Evolutionary conservation across 1,139 yeast genomes (phyloP).

Genomic region (Pichia sp.): DNA sequence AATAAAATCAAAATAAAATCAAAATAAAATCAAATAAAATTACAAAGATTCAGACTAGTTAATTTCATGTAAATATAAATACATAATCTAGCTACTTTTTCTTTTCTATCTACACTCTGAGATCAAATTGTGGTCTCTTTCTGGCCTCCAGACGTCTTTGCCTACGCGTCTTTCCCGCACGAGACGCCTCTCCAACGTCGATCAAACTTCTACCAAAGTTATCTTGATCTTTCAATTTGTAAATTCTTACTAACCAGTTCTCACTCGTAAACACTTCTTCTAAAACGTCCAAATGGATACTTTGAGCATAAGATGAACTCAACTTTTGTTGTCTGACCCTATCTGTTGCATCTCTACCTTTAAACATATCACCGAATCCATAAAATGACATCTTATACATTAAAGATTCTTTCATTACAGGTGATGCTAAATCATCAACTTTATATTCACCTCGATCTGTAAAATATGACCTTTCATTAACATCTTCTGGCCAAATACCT

Average conservation of each 20-base stretch:
- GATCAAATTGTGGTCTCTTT: slow-evolving; percentile 30
- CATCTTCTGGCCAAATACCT: slow-evolving; percentile 99
- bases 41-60: too few relatives aligned
- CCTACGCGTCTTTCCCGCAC: slow-evolving; percentile 27
- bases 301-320: slow-evolving; percentile 39
- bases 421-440: slow-evolving; percentile 75
- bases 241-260: slow-evolving; percentile 95
- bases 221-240: slow-evolving; percentile 87
- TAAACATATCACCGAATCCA: slow-evolving; percentile 70
- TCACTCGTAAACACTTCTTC: slow-evolving; percentile 96
- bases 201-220: slow-evolving; percentile 72
- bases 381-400: slow-evolving; percentile 95
- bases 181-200: slow-evolving; percentile 32
- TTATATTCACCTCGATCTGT: slow-evolving; percentile 82
- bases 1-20: not conserved
- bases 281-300: slow-evolving; percentile 63
- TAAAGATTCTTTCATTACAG: slow-evolving; percentile 79
- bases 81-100: not conserved
- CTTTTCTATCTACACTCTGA: slow-evolving; percentile 19
- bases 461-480: slow-evolving; percentile 78
- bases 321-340: slow-evolving; percentile 84
- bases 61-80: too few relatives aligned
- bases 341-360: slow-evolving; percentile 58
- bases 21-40: too few relatives aligned
- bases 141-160: slow-evolving; percentile 30